Conservation (phyloP, 495 filamentous ascomycete genomes). For the Podospora anserina region DNA sequence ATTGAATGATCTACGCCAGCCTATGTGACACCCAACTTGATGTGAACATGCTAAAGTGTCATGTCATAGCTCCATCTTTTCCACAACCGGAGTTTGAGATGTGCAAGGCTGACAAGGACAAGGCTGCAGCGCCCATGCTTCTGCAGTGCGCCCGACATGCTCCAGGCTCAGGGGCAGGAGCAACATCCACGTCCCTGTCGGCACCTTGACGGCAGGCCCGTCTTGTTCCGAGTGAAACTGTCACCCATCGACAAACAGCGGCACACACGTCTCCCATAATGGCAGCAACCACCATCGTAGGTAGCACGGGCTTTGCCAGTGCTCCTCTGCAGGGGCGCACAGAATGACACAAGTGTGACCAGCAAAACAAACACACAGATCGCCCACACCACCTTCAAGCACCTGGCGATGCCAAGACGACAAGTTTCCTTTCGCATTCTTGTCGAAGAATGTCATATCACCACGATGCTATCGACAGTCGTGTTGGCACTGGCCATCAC, state of each 20-base stretch:
- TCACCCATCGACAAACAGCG: neutral
- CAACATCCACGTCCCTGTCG: neutral
- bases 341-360: neutral
- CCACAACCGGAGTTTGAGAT: too few species aligned
- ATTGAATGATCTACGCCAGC: too few species aligned
- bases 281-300: neutral
- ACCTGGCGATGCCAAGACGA: neutral
- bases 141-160: neutral
- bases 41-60: too few species aligned
- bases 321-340: neutral
- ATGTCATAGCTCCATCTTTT: too few species aligned
- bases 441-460: neutral
- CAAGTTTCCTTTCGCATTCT: neutral
- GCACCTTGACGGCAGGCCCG: too few species aligned
- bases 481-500: constrained; percentile 13
- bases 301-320: neutral
- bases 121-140: neutral
- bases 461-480: neutral
- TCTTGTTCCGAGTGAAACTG: neutral
- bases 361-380: neutral
- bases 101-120: neutral
- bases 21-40: too few species aligned
- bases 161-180: neutral
- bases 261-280: neutral
- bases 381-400: neutral